Evolutionary conservation across 2,329 filamentous ascomycete genomes (phyloP), one percentile per base, ranked within the genome.

Genomic region (Claviceps pusilla): DNA sequence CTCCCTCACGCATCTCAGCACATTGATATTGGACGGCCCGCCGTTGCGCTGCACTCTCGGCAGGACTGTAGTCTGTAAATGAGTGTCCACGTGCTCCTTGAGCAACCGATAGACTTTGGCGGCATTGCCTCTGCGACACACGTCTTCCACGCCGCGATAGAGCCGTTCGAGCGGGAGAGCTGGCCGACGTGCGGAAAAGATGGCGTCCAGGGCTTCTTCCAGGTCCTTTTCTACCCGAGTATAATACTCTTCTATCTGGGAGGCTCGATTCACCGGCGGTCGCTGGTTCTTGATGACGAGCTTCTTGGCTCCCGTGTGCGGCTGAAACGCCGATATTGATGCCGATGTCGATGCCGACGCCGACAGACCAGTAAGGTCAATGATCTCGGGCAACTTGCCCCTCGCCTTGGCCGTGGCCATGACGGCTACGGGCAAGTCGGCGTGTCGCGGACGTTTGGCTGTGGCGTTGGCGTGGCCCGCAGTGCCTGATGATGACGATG

Each of bases 231-330:
- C 87, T 3, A 83, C 84, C 62, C 83, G 82, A 45, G 83, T 75
- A 62, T 95, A 88, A 71, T 95, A 97, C 58, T 80, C 76, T 58
- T 86, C 82, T 24, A 86, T 79, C 61, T 89, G 80, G 54, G 79
- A 74, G 52, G 71, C 64, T 43, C 69, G 66, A 55, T 77, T 76
- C n/a, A 78, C 71, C 19, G 76, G 76, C 1, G 79, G 77, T 56
- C 85, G 82, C 59, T 96, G 77, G 66, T 96, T 97, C 78, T 95
- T 95, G 62, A 98, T 87, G n/a, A 91, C 80, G 48, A 98, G 78
- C 69, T 86, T 90, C 74, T 86, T 90, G 24, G 88, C 83, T 37
- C 89, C 89, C 11, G 77, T 75, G 62, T 87, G 82, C 12, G 88
- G 83, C 60, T 85, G 86, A 64, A 90, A 87, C 51, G 71, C 69